Conservation (phyloP, 441 rosid genomes). For the Gossypium laxum region DNA sequence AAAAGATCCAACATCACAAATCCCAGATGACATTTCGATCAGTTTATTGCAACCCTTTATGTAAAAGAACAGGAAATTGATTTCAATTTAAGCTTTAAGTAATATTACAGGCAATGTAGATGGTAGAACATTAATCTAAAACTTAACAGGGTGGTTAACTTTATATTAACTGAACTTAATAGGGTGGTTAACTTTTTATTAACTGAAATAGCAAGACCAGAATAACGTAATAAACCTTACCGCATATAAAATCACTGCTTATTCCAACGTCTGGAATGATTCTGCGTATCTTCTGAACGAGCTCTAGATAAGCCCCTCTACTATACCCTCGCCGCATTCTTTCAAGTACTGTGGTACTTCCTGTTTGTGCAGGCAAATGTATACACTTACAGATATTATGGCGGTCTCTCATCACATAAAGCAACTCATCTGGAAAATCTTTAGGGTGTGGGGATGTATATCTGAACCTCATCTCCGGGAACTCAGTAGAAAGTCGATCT, state of each 20-base stretch:
- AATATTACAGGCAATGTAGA: too few relatives aligned
- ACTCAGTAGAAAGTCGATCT: conserved; percentile 63
- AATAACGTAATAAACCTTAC: conserved; percentile 27
- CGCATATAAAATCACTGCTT: conserved; percentile 82
- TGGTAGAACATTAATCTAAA: too few relatives aligned
- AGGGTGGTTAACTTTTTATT: neutral
- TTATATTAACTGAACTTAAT: too few relatives aligned
- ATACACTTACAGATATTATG: conserved; percentile 70
- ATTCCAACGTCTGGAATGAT: conserved; percentile 70
- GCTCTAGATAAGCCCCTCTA: conserved; percentile 82
- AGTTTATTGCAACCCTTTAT: too few relatives aligned
- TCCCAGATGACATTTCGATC: too few relatives aligned
- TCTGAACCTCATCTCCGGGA: conserved; percentile 87
- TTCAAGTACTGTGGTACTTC: conserved; percentile 64
- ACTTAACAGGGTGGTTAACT: too few relatives aligned
- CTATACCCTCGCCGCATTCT: conserved; percentile 83
- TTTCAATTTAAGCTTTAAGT: too few relatives aligned
- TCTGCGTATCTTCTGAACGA: conserved; percentile 58
- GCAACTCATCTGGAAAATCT: conserved; percentile 73
- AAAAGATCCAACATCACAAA: too few relatives aligned
- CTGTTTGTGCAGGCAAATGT: conserved; percentile 88
- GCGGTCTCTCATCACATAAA: conserved; percentile 67
- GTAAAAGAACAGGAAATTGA: too few relatives aligned
- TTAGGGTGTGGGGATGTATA: conserved; percentile 94
- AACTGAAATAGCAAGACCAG: neutral